Conservation (phyloP, 495 filamentous ascomycete species). For the Talaromyces trachyspermus region DNA sequence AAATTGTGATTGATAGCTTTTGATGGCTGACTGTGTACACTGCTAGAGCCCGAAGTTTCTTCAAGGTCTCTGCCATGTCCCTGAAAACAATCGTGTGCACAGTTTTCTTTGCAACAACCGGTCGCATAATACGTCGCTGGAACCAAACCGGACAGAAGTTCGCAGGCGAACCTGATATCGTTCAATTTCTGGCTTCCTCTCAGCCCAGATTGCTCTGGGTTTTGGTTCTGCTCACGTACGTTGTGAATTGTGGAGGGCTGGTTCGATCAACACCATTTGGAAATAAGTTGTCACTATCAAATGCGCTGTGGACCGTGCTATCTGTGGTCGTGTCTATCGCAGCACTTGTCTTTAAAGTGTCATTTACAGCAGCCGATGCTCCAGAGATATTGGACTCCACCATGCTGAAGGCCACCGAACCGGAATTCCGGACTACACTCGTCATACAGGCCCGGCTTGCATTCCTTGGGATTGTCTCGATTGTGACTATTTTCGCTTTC, state of each 20-base stretch:
- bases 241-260: slow-evolving; percentile 34
- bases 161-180: slow-evolving; percentile 79
- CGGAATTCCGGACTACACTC: slow-evolving; percentile 41
- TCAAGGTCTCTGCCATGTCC: background rate
- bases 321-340: slow-evolving; percentile 29
- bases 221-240: slow-evolving; percentile 65
- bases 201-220: slow-evolving; percentile 64
- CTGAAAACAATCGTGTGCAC: slow-evolving; percentile 12
- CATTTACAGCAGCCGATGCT: slow-evolving; percentile 74
- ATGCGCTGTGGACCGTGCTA: slow-evolving; percentile 16
- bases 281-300: slow-evolving; percentile 17
- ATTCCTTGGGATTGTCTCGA: slow-evolving; percentile 40
- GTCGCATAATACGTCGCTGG: slow-evolving; percentile 69
- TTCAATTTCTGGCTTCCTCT: slow-evolving; percentile 50
- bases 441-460: slow-evolving; percentile 35
- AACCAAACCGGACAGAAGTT: slow-evolving; percentile 97
- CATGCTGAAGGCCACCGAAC: slow-evolving; percentile 36
- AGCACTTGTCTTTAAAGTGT: slow-evolving; percentile 75
- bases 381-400: slow-evolving; percentile 67
- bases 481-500: slow-evolving; percentile 22
- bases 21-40: background rate
- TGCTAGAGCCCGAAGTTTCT: background rate
- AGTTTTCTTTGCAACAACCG: slow-evolving; percentile 25
- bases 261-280: slow-evolving; percentile 19
- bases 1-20: background rate